phyloP scores from a whole-genome alignment of 208 protist species.

The Acanthamoeba culbertsoni region DNA sequence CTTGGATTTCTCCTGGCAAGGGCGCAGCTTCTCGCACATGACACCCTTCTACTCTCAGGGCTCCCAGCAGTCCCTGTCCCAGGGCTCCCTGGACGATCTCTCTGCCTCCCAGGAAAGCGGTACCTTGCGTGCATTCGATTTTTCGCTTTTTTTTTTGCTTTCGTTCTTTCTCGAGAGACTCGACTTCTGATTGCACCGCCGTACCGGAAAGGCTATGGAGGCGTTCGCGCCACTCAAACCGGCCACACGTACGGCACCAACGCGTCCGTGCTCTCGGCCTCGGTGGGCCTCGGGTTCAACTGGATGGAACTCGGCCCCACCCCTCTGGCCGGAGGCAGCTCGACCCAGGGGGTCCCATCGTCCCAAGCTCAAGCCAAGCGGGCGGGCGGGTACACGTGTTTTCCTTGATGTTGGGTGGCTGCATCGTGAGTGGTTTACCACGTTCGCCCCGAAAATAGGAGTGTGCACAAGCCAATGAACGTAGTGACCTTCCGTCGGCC shows the following conservation, averaged over 20 bases:
- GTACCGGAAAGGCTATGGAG: background rate
- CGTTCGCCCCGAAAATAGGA: background rate
- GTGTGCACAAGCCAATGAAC: conserved; percentile 9
- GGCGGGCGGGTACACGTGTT: background rate
- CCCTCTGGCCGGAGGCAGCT: background rate
- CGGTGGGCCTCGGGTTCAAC: conserved; percentile 8
- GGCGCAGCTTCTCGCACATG: conserved; percentile 69
- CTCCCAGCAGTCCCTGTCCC: background rate
- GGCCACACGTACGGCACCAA: conserved; percentile 23
- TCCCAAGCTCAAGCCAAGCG: background rate
- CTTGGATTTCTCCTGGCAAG: conserved; percentile 72
- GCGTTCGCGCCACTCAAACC: background rate
- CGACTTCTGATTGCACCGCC: background rate
- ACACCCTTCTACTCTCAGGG: conserved; percentile 69
- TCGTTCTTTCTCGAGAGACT: background rate
- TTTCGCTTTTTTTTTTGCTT: background rate
- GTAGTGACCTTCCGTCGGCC: background rate
- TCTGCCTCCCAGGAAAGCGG: conserved; percentile 14
- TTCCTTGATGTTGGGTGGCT: too few species aligned
- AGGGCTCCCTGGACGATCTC: conserved; percentile 10
- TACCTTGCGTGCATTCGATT: background rate
- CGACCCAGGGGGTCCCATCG: background rate
- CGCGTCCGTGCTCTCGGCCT: conserved; percentile 49
- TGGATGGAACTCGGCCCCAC: conserved; percentile 50
- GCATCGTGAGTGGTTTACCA: background rate